A percentile compares a stretch with the other conserved stretches of the same genome.
phyloP scores from a whole-genome alignment of 768 basidiomycete genomes.

The Mycena rosella region DNA sequence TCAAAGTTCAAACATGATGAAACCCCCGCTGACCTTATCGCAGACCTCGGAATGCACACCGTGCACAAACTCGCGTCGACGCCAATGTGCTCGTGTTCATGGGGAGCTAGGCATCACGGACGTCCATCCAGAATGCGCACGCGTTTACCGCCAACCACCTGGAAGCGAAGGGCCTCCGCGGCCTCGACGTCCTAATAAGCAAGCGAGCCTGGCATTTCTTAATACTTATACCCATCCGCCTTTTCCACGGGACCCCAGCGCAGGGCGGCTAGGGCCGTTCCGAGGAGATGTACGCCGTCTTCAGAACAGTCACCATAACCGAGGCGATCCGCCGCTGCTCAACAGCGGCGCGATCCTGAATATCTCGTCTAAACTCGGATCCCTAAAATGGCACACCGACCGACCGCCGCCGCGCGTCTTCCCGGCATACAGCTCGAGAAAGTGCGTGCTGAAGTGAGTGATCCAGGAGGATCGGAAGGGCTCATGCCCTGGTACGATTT shows the following conservation, averaged over 20 bases:
- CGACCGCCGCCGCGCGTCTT: neutral
- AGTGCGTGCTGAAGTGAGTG: conserved; percentile 27
- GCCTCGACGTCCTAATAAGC: conserved; percentile 23
- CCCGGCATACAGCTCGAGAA: conserved; percentile 22
- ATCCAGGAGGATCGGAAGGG: no score
- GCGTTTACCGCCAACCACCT: neutral
- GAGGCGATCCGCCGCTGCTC: conserved; percentile 18
- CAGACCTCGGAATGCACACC: neutral
- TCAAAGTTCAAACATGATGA: neutral
- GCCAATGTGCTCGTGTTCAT: conserved; percentile 27
- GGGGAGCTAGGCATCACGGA: conserved; percentile 17
- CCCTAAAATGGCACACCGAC: neutral
- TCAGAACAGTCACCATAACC: conserved; percentile 18
- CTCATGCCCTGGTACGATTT: no score
- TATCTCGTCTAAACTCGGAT: conserved; percentile 24
- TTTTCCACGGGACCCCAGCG: neutral
- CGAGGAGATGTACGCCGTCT: conserved; percentile 8
- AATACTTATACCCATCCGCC: neutral
- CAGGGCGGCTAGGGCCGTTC: neutral
- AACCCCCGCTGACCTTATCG: neutral
- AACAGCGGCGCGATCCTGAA: conserved; percentile 26
- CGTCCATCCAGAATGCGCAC: neutral
- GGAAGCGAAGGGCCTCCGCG: neutral
- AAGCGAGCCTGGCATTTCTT: conserved; percentile 10
- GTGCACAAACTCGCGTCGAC: conserved; percentile 26